Evolutionary conservation across 106 monocot genomes (phyloP), one percentile per base, ranked within the genome.

Genomic region (Dendrobium catenatum): DNA sequence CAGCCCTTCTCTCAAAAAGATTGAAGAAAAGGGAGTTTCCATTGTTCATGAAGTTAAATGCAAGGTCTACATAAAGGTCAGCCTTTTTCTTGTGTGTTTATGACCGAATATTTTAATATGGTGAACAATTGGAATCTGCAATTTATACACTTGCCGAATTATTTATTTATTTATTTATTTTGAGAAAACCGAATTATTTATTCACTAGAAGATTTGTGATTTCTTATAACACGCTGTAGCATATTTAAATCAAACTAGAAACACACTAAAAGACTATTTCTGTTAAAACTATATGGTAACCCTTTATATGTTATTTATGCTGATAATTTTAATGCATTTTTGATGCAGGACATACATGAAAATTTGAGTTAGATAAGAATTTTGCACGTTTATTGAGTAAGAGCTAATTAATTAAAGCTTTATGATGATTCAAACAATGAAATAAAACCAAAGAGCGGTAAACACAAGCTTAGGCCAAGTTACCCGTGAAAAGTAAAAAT

Each of bases 51-150:
- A 95, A 85, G 86, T 88, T 79, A 99, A 99, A 86, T 99, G 99
- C 93, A 99, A 99, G 81, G 90, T 99, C 73, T 99, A 93, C 86
- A 82, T 93, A 37, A 93, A 89, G 99, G 99, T 99, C 88, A 47
- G 9, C 26, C 80, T 44, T 74, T 20, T 18, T 74, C 43, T 43
- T 70, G n/a, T 22, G 61, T 51, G 6, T 61, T 22, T 8, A 61
- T 61, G 61, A 61, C 20, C 5, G 22, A 22, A 61, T 61, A 22
- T 61, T 19, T 61, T 61, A 6, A 22, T 22, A 61, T 61, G 61
- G 24, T 7, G 61, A 61, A 61, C 61, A 22, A 5, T 61, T 61
- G 51, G 61, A 61, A 61, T 61, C 22, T n/a, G 19, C 6, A 61
- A 61, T 22, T 61, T 20, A 61, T 22, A n/a, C 61, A 61, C 1